Conservation (phyloP, 2,329 filamentous ascomycete species). For the Amesomyces nigricolor region DNA sequence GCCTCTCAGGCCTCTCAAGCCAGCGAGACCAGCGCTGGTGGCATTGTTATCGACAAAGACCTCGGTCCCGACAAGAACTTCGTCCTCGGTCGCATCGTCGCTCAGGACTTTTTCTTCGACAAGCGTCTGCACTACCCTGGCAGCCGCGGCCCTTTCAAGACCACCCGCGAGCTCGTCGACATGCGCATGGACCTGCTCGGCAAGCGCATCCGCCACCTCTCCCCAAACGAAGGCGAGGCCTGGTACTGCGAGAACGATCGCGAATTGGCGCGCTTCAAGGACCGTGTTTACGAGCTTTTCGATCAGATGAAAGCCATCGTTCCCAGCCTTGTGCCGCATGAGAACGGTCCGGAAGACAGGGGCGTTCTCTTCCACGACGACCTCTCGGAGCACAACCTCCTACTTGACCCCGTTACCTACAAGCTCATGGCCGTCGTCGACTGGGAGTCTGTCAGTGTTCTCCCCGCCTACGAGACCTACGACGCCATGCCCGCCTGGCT, state of each 20-base stretch:
- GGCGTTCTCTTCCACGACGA: constrained; percentile 16
- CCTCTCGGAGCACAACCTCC: constrained; percentile 16
- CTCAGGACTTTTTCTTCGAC: constrained; percentile 19
- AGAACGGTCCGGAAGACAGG: constrained; percentile 11
- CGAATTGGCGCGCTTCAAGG: constrained; percentile 1
- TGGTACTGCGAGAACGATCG: constrained; percentile 17
- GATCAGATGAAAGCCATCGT: constrained; percentile 6
- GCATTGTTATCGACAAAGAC: neutral
- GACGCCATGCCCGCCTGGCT: constrained; percentile 10
- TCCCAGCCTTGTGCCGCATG: constrained; percentile 7
- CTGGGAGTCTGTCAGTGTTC: constrained; percentile 15
- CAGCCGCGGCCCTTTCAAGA: constrained; percentile 12
- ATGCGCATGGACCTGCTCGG: constrained; percentile 9
- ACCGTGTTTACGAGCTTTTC: constrained; percentile 8
- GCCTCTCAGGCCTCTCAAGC: neutral
- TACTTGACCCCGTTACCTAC: constrained; percentile 13
- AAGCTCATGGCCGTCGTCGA: constrained; percentile 15
- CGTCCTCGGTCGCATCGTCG: constrained; percentile 13
- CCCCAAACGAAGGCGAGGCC: neutral
- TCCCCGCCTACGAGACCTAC: constrained; percentile 14
- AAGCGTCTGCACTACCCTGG: constrained; percentile 12
- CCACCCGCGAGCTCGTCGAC: constrained; percentile 6
- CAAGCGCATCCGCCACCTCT: constrained; percentile 8
- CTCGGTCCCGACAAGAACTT: constrained; percentile 9
- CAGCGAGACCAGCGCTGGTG: neutral